Evolutionary conservation across 2,329 filamentous ascomycete genomes (phyloP).

Genomic region (Nothopassalora personata): DNA sequence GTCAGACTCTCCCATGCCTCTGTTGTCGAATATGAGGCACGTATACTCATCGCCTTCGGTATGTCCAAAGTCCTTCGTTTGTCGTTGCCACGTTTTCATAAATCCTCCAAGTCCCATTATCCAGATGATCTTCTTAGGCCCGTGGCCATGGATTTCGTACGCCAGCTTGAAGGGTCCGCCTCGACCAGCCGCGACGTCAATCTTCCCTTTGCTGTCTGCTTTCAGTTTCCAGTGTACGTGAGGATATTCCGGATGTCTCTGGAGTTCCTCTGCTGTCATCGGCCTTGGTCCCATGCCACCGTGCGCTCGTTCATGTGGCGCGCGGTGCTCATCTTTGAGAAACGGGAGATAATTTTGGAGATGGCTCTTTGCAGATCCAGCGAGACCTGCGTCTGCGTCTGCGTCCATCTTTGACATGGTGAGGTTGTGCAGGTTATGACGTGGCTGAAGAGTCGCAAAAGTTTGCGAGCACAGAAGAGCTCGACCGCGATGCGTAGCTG

Average conservation of each 20-base stretch:
- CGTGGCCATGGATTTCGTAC: constrained; percentile 75
- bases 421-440: not conserved
- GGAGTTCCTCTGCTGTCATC: constrained; percentile 53
- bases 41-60: constrained; percentile 61
- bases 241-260: constrained; percentile 61
- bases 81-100: constrained; percentile 70
- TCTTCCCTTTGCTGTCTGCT: constrained; percentile 56
- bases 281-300: constrained; percentile 25
- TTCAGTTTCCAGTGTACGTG: constrained; percentile 65
- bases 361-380: not conserved
- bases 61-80: constrained; percentile 78
- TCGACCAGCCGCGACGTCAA: constrained; percentile 61
- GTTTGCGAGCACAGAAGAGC: not conserved
- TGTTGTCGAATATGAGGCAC: constrained; percentile 74
- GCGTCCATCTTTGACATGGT: constrained; percentile 3
- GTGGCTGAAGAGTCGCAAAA: not conserved
- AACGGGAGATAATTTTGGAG: constrained; percentile 1
- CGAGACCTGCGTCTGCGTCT: constrained; percentile 6
- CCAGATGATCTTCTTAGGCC: constrained; percentile 65
- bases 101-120: constrained; percentile 73
- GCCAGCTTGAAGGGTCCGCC: constrained; percentile 71
- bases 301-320: constrained; percentile 16
- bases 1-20: constrained; percentile 74
- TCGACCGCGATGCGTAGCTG: not conserved
- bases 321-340: constrained; percentile 6